phyloP scores from a whole-genome alignment of 441 rosid genomes.

The Populus hybrid region DNA sequence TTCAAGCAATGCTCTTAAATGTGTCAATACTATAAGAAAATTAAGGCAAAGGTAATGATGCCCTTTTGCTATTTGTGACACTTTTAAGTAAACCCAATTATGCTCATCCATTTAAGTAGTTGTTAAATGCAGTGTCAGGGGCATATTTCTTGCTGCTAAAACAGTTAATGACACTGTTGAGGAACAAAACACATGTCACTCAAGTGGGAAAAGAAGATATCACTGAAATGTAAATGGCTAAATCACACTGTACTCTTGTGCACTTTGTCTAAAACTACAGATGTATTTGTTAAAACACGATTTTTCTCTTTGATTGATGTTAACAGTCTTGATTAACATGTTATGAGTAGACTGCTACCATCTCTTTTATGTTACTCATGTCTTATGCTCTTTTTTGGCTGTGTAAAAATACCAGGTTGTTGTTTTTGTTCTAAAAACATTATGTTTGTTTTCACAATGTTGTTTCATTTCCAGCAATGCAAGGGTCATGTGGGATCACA shows the following conservation, averaged over 20 bases:
- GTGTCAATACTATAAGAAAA: not conserved
- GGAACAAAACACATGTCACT: not conserved
- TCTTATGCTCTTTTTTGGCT: not conserved
- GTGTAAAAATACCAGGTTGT: not conserved
- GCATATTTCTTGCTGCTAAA: not conserved
- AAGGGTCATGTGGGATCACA: slow-evolving; percentile 98
- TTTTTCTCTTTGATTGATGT: not conserved
- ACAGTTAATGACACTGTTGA: not conserved
- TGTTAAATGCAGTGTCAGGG: not conserved
- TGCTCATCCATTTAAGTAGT: not conserved
- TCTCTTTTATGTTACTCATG: not conserved
- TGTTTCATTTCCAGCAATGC: slow-evolving; percentile 59
- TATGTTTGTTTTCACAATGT: slow-evolving; percentile 16
- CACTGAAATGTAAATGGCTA: not conserved
- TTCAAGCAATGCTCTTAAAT: not conserved
- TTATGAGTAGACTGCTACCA: not conserved
- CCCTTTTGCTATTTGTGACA: not conserved
- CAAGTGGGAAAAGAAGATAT: not conserved
- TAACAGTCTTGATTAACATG: not conserved
- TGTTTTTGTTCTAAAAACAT: slow-evolving; percentile 7
- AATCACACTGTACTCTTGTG: not conserved
- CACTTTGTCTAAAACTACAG: not conserved
- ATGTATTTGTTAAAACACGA: not conserved
- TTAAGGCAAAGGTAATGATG: not conserved
- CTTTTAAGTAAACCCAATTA: not conserved